Percentiles rank a stretch among this genome's conserved stretches.
Evolutionary conservation across 1,284 basidiomycete genomes (phyloP).

Genomic region (Bjerkandera adusta): DNA sequence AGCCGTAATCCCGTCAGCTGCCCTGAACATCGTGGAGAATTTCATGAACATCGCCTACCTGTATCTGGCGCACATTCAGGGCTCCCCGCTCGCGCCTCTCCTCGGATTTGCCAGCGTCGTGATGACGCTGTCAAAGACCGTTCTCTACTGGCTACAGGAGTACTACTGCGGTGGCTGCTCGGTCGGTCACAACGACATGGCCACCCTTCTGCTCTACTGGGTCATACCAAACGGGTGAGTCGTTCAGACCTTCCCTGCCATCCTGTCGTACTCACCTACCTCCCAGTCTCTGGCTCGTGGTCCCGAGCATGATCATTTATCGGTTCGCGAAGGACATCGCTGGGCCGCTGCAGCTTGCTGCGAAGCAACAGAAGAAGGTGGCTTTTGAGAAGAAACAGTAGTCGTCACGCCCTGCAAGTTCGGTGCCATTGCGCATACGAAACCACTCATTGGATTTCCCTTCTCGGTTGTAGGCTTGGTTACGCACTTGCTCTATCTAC

Average conservation of each 20-base stretch:
- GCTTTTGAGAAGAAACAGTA: constrained; percentile 25
- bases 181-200: constrained; percentile 69
- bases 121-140: constrained; percentile 85
- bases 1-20: constrained; percentile 41
- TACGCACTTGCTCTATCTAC: no score
- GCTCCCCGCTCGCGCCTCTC: constrained; percentile 64
- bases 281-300: constrained; percentile 66
- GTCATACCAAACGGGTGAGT: constrained; percentile 78
- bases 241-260: neutral
- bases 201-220: constrained; percentile 61
- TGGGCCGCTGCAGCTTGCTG: constrained; percentile 40
- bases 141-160: constrained; percentile 80
- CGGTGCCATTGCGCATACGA: no score
- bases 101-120: constrained; percentile 70
- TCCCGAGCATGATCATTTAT: constrained; percentile 59
- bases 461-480: no score
- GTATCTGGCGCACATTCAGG: constrained; percentile 63
- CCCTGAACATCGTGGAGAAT: constrained; percentile 82
- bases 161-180: constrained; percentile 71
- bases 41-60: constrained; percentile 75
- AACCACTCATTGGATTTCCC: no score
- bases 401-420: no score
- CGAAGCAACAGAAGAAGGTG: constrained; percentile 24
- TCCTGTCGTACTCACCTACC: neutral
- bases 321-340: constrained; percentile 58